Evolutionary conservation across 2,329 filamentous ascomycete species (phyloP), one percentile per base, ranked within the genome.

Genomic region (Cyclaneusma minus): DNA sequence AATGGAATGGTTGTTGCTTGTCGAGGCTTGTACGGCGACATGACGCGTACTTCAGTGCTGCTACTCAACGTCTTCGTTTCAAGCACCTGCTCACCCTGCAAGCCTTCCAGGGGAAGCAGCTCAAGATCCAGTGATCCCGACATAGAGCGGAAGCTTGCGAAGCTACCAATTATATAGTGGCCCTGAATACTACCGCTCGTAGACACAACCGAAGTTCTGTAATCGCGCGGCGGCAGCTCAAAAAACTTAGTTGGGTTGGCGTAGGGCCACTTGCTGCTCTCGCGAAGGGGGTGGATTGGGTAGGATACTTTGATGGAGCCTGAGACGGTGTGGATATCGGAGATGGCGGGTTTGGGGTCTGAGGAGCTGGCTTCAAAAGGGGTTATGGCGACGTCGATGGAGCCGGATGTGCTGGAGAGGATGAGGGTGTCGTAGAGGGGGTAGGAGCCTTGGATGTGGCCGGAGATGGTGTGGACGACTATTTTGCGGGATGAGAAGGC

Each of bases 171-270:
- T 14, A 43, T 44, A 13, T 31, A 47, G 8, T 33, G 29, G 5
- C 44, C 44, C 12, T 15, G 15, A 5, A 47, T 41, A 11, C 20
- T 28, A 2, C 41, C 42, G 6, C 41, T 37, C 12, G 16, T 30
- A 9, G 44, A 38, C n/a, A 34, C 28, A 3, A 44, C 35, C 8
- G 28, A 29, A 5, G 43, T 45, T 14, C 39, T 36, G 25, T 47
- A 46, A 17, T 46, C 36, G 19, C 44, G 38, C n/a, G 35, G 31
- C 7, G 38, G 39, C 9, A 39, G 38, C n/a, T n/a, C n/a, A n/a
- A n/a, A n/a, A n/a, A n/a, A n/a, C n/a, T 10, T 16, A 27, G 21
- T 35, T 38, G 7, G 19, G 17, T 11, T 33, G 30, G n/a, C 24
- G 18, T 13, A n/a, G n/a, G n/a, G n/a, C n/a, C n/a, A n/a, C 32